Evolutionary conservation across 208 protist species (phyloP).

Genomic region (Polymyxa betae): DNA sequence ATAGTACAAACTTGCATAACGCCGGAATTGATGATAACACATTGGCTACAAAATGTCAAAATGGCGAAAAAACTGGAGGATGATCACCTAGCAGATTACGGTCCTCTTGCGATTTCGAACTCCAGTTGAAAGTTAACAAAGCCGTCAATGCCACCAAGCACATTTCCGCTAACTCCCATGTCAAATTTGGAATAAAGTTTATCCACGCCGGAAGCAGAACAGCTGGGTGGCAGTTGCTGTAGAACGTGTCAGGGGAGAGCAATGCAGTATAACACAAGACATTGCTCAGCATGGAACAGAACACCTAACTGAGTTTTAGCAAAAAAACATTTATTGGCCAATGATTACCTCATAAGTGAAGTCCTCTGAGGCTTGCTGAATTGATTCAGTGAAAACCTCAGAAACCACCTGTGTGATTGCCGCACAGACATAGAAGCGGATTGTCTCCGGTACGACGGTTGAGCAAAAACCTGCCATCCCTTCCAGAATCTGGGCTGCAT

Average conservation of each 20-base stretch:
- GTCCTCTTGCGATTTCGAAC: neutral
- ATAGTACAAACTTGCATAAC: neutral
- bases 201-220: neutral
- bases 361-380: neutral
- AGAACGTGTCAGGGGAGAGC: neutral
- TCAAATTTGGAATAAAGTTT: neutral
- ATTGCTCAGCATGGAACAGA: neutral
- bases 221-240: neutral
- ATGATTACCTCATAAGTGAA: neutral
- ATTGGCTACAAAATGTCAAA: neutral
- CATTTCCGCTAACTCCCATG: neutral
- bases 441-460: neutral
- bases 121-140: neutral
- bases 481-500: conserved; percentile 25
- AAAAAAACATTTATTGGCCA: neutral
- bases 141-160: neutral
- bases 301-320: neutral
- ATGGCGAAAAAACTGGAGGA: neutral
- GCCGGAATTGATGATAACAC: neutral
- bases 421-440: neutral
- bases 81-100: neutral
- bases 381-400: neutral
- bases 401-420: neutral
- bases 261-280: neutral
- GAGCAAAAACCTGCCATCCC: neutral